phyloP scores from a whole-genome alignment of 108 stramenopile species.

The Nitzschia inconspicua region DNA sequence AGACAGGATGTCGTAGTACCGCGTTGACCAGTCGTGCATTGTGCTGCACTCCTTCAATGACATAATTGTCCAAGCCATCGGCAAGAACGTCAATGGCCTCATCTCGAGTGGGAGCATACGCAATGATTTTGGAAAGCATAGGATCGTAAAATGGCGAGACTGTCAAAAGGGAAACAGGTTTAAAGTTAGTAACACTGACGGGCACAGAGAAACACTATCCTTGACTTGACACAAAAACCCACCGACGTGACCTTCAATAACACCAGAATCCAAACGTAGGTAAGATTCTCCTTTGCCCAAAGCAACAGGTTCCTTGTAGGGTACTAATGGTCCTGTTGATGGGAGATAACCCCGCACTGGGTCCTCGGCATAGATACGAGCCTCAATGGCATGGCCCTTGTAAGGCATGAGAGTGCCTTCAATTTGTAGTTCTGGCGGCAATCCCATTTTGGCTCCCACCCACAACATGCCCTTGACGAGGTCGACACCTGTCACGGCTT shows the following conservation, averaged over 20 bases:
- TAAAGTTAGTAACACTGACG: conserved; percentile 89
- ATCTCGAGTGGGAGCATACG: conserved; percentile 48
- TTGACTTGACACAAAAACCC: not conserved
- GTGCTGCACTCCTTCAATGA: conserved; percentile 90
- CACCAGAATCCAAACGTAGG: conserved; percentile 71
- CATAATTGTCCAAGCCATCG: conserved; percentile 85
- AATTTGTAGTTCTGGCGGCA: conserved; percentile 51
- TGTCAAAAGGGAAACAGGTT: conserved; percentile 84
- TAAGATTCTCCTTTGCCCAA: conserved; percentile 9
- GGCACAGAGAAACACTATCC: not conserved
- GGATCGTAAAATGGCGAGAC: conserved; percentile 93
- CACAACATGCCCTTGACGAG: conserved; percentile 90
- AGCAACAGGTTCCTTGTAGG: conserved; percentile 59
- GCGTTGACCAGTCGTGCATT: conserved; percentile 69
- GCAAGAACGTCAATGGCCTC: conserved; percentile 73
- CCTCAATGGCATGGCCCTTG: conserved; percentile 80
- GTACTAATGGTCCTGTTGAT: conserved; percentile 73
- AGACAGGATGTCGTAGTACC: conserved; percentile 61
- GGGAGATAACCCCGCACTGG: conserved; percentile 93
- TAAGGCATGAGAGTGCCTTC: conserved; percentile 36
- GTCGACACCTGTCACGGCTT: conserved; percentile 61
- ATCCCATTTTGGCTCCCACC: conserved; percentile 74
- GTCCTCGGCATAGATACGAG: conserved; percentile 98
- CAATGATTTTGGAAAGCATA: conserved; percentile 93
- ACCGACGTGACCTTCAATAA: conserved; percentile 76